Conservation (phyloP, 2,329 filamentous ascomycete species). For the Xylaria sp. region DNA sequence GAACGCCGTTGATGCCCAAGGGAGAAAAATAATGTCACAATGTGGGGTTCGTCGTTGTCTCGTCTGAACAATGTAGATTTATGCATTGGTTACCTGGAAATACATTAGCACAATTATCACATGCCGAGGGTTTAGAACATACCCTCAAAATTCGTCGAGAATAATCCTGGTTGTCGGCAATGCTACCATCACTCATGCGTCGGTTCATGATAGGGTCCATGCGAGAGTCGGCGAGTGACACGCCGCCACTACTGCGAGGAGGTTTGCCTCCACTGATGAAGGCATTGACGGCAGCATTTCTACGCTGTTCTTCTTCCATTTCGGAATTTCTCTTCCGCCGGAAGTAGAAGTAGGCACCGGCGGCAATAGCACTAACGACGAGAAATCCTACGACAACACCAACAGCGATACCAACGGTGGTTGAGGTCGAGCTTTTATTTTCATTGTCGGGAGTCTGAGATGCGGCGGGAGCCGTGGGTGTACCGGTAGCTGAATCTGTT, state of each 20-base stretch:
- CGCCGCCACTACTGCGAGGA: slow-evolving; percentile 68
- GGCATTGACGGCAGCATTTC: slow-evolving; percentile 80
- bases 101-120: slow-evolving; percentile 17
- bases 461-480: slow-evolving; percentile 42
- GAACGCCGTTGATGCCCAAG: slow-evolving; percentile 51
- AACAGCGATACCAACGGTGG: slow-evolving; percentile 80
- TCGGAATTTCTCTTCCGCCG: slow-evolving; percentile 79
- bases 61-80: slow-evolving; percentile 43
- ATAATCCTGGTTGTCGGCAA: slow-evolving; percentile 97
- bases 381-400: slow-evolving; percentile 88
- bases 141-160: slow-evolving; percentile 96
- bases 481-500: slow-evolving; percentile 21
- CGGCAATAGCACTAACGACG: slow-evolving; percentile 71
- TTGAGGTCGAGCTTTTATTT: slow-evolving; percentile 48
- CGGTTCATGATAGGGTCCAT: slow-evolving; percentile 88
- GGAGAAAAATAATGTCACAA: slow-evolving; percentile 46
- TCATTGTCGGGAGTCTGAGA: slow-evolving; percentile 8
- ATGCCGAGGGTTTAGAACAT: slow-evolving; percentile 49
- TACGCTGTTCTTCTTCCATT: slow-evolving; percentile 85
- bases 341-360: slow-evolving; percentile 77
- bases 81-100: slow-evolving; percentile 50
- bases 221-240: slow-evolving; percentile 82
- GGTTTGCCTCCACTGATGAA: slow-evolving; percentile 75
- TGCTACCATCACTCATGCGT: slow-evolving; percentile 92
- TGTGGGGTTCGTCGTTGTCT: slow-evolving; percentile 49